Evolutionary conservation across 495 filamentous ascomycete species (phyloP), one percentile per base, ranked within the genome.

Genomic region (Penicillium salamii): DNA sequence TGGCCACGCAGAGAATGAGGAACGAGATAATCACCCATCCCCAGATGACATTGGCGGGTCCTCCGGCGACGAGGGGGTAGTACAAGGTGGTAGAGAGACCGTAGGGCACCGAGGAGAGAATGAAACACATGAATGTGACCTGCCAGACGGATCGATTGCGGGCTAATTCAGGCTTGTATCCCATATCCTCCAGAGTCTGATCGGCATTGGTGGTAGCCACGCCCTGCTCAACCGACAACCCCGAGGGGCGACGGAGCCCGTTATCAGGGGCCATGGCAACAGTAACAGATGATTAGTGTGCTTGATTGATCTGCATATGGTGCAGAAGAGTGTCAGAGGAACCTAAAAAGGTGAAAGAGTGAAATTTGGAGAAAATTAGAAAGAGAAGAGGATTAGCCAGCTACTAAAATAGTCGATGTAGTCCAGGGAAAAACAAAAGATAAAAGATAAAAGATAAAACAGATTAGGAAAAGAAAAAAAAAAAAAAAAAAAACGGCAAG

Each of bases 41-140:
- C 80, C 80, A 86, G 57, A 86, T 72, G 44, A 85, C 78, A 46
- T 79, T 77, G 14, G 77, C 80, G 2, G 80, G 75, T 14, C 81
- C 80, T 50, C 83, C 82, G 50, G 76, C 77, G 31, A 78, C 76
- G 29, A 86, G 70, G 5, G 80, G 77, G 52, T 83, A 83, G 65
- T 81, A 84, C 28, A 86, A 59, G 14, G 83, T 86, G 3, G 83
- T 85, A 33, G 75, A 77, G 28, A 85, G 68, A 45, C 83, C 83
- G 57, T 81, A 86, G 11, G 83, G 83, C 4, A 70, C 73, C 0
- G 72, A 73, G 44, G 75, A 76, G 52, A 77, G 72, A 48, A 74
- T 74, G 47, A 76, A 77, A 52, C 67, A 72, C 60, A 63, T 59
- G n/a, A 56, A 60, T 20, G 57, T 57, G 42, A 62, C 53, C 42